A percentile compares a stretch with the other conserved stretches of the same genome.
phyloP scores from a whole-genome alignment of 2,329 filamentous ascomycete species.

The Penicillium sp. region DNA sequence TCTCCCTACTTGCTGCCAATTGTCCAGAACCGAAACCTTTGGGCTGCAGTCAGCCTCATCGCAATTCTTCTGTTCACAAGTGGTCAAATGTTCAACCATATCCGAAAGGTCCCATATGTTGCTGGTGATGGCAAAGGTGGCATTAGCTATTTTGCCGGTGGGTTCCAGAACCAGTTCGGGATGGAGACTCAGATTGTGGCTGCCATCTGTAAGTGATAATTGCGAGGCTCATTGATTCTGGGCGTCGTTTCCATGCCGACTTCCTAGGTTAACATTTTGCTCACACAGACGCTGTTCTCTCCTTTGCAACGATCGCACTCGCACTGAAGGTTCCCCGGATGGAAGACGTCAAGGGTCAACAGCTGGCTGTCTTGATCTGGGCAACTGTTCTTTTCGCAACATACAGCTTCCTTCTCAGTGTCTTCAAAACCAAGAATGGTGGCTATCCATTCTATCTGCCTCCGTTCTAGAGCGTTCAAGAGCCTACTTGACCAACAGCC shows the following conservation, averaged over 20 bases:
- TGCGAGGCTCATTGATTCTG: slow-evolving; percentile 8
- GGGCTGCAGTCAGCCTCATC: slow-evolving; percentile 83
- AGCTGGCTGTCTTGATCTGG: slow-evolving; percentile 73
- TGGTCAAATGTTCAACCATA: slow-evolving; percentile 99
- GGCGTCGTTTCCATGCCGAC: background rate
- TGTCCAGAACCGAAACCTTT: slow-evolving; percentile 81
- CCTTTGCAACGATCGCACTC: slow-evolving; percentile 84
- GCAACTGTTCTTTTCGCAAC: slow-evolving; percentile 65
- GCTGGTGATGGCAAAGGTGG: slow-evolving; percentile 74
- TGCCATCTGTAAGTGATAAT: slow-evolving; percentile 66
- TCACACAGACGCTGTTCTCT: slow-evolving; percentile 60
- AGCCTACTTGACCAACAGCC: background rate
- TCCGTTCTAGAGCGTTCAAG: slow-evolving; percentile 72
- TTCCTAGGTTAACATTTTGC: slow-evolving; percentile 11
- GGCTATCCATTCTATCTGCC: slow-evolving; percentile 92
- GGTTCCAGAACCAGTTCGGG: slow-evolving; percentile 89
- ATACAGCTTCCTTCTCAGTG: slow-evolving; percentile 88
- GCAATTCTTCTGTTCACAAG: slow-evolving; percentile 85
- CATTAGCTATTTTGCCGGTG: slow-evolving; percentile 78
- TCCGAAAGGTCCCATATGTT: slow-evolving; percentile 90
- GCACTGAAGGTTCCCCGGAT: slow-evolving; percentile 89
- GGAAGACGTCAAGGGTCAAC: slow-evolving; percentile 64
- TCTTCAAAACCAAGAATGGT: slow-evolving; percentile 89
- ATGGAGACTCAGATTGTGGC: slow-evolving; percentile 93
- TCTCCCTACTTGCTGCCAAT: slow-evolving; percentile 73